These are phyloP conservation scores for Auricularia heimuer DNA, from an alignment of 768 basidiomycete species.

Conservation along the genomic window DNA sequence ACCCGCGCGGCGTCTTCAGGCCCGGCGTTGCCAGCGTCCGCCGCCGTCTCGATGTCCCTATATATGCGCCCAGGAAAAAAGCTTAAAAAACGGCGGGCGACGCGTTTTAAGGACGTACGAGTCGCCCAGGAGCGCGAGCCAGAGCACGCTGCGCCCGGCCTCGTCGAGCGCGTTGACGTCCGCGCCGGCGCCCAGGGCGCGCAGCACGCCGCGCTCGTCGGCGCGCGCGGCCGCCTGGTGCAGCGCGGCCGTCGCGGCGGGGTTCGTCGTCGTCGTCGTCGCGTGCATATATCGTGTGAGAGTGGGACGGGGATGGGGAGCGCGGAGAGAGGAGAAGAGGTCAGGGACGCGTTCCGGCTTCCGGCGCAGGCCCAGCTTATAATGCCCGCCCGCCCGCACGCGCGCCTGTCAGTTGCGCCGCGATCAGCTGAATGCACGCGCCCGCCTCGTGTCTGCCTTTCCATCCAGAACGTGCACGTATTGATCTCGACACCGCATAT, in stretches of 20 bases:
- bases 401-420: too few species aligned
- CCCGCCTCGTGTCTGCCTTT: too few species aligned
- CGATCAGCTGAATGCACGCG: too few species aligned
- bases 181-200: slow-evolving; percentile 47
- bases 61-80: not conserved
- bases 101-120: slow-evolving; percentile 5
- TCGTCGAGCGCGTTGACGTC: slow-evolving; percentile 59
- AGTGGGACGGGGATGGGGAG: not conserved
- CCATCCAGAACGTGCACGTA: too few species aligned
- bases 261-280: not conserved
- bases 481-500: too few species aligned
- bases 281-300: not conserved
- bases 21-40: not conserved
- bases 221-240: slow-evolving; percentile 45
- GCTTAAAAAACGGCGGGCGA: not conserved
- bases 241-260: slow-evolving; percentile 10
- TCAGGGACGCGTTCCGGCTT: too few species aligned
- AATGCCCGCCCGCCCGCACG: too few species aligned
- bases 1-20: slow-evolving; percentile 33
- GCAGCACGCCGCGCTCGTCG: slow-evolving; percentile 41
- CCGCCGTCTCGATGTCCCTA: not conserved
- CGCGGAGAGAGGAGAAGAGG: not conserved
- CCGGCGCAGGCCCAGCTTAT: too few species aligned
- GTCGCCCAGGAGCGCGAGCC: slow-evolving; percentile 47
- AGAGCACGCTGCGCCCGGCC: slow-evolving; percentile 51